Conservation (phyloP, 202 grass and related monocot species). For the Miscanthus sacchariflorus region DNA sequence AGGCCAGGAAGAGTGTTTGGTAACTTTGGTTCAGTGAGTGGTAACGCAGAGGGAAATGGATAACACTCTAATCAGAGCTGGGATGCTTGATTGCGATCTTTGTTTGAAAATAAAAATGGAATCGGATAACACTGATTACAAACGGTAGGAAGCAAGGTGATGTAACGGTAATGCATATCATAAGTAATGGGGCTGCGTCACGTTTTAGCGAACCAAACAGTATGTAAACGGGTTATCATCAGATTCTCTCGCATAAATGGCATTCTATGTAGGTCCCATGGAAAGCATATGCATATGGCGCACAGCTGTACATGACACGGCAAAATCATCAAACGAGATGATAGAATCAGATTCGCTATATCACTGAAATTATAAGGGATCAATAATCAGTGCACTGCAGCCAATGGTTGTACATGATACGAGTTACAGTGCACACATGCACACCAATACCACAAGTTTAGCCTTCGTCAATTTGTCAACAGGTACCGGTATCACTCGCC, state of each 20-base stretch:
- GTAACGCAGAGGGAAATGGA: too few relatives aligned
- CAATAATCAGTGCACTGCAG: constrained; percentile 9
- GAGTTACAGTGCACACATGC: background rate
- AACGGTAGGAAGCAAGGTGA: background rate
- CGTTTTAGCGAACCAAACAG: background rate
- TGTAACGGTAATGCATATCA: background rate
- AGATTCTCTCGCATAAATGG: background rate
- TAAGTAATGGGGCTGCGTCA: background rate
- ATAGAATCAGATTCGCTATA: background rate
- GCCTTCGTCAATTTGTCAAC: background rate
- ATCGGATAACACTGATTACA: background rate
- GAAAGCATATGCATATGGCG: background rate
- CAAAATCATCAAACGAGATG: background rate
- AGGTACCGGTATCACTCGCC: background rate
- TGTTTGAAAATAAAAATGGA: background rate
- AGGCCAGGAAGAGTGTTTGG: background rate
- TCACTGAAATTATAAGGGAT: background rate
- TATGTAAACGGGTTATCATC: background rate
- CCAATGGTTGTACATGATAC: background rate
- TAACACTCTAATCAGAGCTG: background rate
- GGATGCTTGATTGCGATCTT: background rate
- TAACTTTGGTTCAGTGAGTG: too few relatives aligned
- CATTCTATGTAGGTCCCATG: background rate
- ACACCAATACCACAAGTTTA: background rate
- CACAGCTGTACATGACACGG: background rate